Base-by-base conservation (phyloP, 1,139 yeast species). In the Taphrina communis region DNA sequence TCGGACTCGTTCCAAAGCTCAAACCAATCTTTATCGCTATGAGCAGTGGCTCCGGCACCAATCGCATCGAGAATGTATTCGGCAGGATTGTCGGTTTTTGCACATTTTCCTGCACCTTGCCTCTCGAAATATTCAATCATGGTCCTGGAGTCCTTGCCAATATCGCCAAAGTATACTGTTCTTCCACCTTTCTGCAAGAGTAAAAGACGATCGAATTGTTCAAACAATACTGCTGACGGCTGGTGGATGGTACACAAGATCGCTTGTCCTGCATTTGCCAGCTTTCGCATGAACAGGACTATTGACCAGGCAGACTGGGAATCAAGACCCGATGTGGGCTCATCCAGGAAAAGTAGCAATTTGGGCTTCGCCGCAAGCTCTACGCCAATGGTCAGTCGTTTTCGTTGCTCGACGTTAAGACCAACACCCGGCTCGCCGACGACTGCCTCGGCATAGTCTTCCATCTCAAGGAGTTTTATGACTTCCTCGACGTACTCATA, bases 221-320 rank as follows among this genome's bases (percentile, higher is more conserved):
- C 87, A 79, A 89, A 82, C 75, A 89, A 79, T 62, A 88, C 82
- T 55, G 94, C 91, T 5, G 93, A 88, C 69, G 95, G 95, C 78
- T 89, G 95, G 77, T 88, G 94, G 73, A 89, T 89, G 9, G 95
- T 89, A 80, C 94, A 89, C 76, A 89, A 79, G 73, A 89, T 87
- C 56, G 95, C 93, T 78, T 89, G 95, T 41, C 95, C 95, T 73
- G 87, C 86, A 75, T 84, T 81, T 17, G 95, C 89, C 68, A 89
- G 82, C 77, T 86, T 87, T 78, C 89, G 84, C 84, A 89, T 84
- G 77, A 89, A 82, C 75, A 87, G 86, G 76, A 90, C 87, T 75
- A 89, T 86, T 25, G 94, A 86, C 95, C 95, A 89, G 8, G 97
- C 95, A 70, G 96, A 88, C 79, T 90, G 96, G 25, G 97, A 90